A percentile compares a stretch with the other conserved stretches of the same genome.
phyloP scores from a whole-genome alignment of 2,329 filamentous ascomycete genomes.

The Penicillium sp. region DNA sequence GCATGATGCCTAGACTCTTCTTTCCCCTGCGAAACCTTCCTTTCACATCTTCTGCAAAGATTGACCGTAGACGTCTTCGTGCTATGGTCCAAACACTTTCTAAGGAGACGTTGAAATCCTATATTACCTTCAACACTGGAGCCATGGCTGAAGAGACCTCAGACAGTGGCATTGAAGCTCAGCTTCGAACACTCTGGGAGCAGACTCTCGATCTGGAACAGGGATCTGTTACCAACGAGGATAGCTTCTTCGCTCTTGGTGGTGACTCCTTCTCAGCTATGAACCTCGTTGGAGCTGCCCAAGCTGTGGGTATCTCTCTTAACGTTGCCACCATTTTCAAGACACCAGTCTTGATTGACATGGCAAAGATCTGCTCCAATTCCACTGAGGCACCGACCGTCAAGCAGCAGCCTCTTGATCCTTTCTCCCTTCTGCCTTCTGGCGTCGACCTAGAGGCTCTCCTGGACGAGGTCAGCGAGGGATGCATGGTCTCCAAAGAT shows the following conservation, averaged over 20 bases:
- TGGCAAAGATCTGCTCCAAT: slow-evolving; percentile 37
- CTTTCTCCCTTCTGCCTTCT: slow-evolving; percentile 32
- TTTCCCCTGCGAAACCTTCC: slow-evolving; percentile 44
- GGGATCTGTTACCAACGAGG: slow-evolving; percentile 42
- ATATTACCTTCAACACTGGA: slow-evolving; percentile 25
- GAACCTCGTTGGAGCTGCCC: slow-evolving; percentile 45
- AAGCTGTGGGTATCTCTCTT: slow-evolving; percentile 40
- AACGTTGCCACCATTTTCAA: slow-evolving; percentile 48
- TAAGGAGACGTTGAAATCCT: slow-evolving; percentile 32
- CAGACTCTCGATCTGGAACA: slow-evolving; percentile 38
- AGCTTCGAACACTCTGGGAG: slow-evolving; percentile 41
- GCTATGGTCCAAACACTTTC: slow-evolving; percentile 38
- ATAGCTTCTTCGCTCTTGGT: slow-evolving; percentile 49
- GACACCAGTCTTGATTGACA: slow-evolving; percentile 43
- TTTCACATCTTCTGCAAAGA: slow-evolving; percentile 45
- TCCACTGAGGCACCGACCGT: neutral
- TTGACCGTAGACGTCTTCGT: slow-evolving; percentile 42
- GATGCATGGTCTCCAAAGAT: slow-evolving; percentile 31
- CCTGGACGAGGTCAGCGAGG: slow-evolving; percentile 29
- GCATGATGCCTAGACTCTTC: slow-evolving; percentile 47
- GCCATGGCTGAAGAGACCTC: slow-evolving; percentile 23
- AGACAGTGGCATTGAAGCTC: slow-evolving; percentile 27
- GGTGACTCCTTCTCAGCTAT: slow-evolving; percentile 51
- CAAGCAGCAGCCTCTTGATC: slow-evolving; percentile 11
- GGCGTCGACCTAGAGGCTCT: slow-evolving; percentile 18